Base-by-base conservation (phyloP, 2,329 filamentous ascomycete species). In the Phialemoniopsis sp. region DNA sequence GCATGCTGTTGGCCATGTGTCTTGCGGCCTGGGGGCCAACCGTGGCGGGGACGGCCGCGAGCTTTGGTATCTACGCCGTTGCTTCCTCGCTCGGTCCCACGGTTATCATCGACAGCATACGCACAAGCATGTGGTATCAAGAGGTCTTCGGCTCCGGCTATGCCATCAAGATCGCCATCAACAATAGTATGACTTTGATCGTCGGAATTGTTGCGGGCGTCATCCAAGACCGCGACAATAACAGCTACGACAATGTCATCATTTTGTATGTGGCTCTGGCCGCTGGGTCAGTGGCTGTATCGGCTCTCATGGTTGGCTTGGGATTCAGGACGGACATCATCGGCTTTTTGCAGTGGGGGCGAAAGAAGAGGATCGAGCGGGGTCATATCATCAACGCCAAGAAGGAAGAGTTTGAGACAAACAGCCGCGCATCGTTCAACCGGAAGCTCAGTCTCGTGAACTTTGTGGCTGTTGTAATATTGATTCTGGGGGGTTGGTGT, bases 151-250 rank as follows among this genome's bases (percentile, higher is more conserved):
- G 78, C 0, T 72, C 75, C 0, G 79, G 72, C 0, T 82, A 81
- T 43, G 67, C 75, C 1, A 55, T 80, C 40, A 82, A 82, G 42
- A 70, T 82, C 29, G 73, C 73, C 16, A 74, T 80, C 51, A 81
- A 82, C 51, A 82, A 82, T 53, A 72, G 68, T 21, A 80, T 80
- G 73, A 78, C 66, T 42, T 79, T 82, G 42, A 74, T 82, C 38
- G 62, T 82, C 2, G 64, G 75, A 0, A 70, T 82, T 32, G 59
- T 80, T 15, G 71, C 74, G 0, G 77, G 77, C 1, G 72, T 71
- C 0, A 68, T 82, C 1, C 78, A 82, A 46, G 79, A 82, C 40
- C 61, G 61, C 4, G 75, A 80, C 37, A 50, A 76, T 38, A 65
- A 80, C 44, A 73, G 67, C 1, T 82, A 82, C 45, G 59, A 71